Evolutionary conservation across 257 asterid genomes (phyloP).

Genomic region (Nicotiana otophora): DNA sequence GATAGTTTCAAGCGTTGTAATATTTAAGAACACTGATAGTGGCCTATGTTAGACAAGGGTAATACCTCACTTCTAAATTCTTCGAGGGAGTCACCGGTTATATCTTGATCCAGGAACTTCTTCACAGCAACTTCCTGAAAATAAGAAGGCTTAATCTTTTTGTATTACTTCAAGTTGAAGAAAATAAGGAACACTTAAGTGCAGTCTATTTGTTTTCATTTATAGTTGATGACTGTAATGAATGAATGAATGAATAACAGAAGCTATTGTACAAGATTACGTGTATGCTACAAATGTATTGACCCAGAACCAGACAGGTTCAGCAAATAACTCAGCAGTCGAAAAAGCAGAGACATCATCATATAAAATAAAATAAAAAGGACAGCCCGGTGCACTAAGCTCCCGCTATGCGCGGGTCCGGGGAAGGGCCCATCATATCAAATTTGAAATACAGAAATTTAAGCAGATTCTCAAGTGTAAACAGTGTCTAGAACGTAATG

Average conservation of each 20-base stretch:
- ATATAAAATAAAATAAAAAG: neutral
- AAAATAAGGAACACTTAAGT: neutral
- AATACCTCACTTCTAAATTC: conserved; percentile 95
- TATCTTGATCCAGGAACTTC: conserved; percentile 84
- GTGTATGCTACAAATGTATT: conserved; percentile 2
- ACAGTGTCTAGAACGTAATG: neutral
- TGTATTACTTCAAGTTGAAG: neutral
- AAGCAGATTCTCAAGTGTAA: neutral
- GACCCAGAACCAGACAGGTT: neutral
- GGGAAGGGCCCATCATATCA: neutral
- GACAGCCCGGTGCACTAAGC: too few relatives aligned
- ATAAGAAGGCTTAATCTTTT: conserved; percentile 19
- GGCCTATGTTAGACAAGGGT: conserved; percentile 8
- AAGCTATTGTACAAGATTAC: neutral
- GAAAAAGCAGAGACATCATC: neutral
- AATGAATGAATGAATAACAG: neutral
- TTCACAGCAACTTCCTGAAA: conserved; percentile 95
- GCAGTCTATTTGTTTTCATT: neutral
- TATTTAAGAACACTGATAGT: neutral
- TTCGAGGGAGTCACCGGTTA: conserved; percentile 88
- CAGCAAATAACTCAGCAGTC: neutral
- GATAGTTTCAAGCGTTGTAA: neutral
- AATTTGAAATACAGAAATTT: neutral
- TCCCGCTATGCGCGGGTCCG: too few relatives aligned
- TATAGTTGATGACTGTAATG: neutral